phyloP scores from a whole-genome alignment of 2,329 filamentous ascomycete species.

The Aspergillus versicolor region DNA sequence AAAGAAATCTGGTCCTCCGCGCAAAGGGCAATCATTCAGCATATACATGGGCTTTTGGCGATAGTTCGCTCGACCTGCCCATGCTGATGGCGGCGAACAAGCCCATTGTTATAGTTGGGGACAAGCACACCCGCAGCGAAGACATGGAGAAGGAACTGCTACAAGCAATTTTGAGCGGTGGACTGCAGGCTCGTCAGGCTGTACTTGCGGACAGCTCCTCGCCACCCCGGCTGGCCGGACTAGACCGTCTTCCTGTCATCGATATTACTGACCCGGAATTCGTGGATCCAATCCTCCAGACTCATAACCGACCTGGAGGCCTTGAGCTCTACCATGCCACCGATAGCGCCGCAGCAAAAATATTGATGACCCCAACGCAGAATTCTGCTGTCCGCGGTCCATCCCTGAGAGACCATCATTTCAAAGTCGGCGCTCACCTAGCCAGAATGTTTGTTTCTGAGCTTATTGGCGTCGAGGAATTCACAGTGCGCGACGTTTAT shows the following conservation, averaged over 20 bases:
- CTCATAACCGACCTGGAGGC: not conserved
- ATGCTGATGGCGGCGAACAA: conserved; percentile 58
- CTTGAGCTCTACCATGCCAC: conserved; percentile 47
- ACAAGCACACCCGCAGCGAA: conserved; percentile 47
- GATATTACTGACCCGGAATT: conserved; percentile 33
- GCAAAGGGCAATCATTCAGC: conserved; percentile 37
- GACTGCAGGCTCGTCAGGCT: conserved; percentile 48
- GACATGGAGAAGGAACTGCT: conserved; percentile 52
- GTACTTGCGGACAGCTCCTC: conserved; percentile 43
- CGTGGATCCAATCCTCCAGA: conserved; percentile 23
- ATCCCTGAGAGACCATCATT: conserved; percentile 51
- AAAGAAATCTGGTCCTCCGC: conserved; percentile 48
- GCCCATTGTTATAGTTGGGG: conserved; percentile 57
- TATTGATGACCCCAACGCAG: conserved; percentile 56
- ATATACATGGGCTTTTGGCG: conserved; percentile 59
- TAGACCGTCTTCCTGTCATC: conserved; percentile 44
- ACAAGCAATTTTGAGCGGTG: conserved; percentile 41
- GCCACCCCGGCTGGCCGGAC: conserved; percentile 40
- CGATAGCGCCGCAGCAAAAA: conserved; percentile 43
- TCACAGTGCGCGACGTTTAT: conserved; percentile 54
- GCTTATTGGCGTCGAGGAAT: conserved; percentile 51
- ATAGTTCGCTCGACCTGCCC: conserved; percentile 57
- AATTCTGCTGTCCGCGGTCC: conserved; percentile 50
- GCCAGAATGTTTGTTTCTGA: conserved; percentile 49
- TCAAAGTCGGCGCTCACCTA: conserved; percentile 53